Base-by-base conservation (phyloP, 2,329 filamentous ascomycete genomes). In the Bertia moriformis region DNA sequence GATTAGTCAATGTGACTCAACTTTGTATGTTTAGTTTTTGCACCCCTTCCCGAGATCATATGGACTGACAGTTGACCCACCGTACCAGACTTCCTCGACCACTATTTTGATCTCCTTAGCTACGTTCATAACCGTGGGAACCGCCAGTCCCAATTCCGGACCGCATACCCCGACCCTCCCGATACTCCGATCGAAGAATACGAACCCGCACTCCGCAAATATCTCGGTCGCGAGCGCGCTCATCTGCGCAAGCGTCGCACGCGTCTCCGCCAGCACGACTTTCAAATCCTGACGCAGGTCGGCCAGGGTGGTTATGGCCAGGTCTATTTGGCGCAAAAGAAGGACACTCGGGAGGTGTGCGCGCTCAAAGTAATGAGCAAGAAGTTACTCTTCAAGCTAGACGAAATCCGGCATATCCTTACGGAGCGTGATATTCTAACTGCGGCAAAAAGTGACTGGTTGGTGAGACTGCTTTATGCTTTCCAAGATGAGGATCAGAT, bases 321-420 rank as follows among this genome's bases (percentile, higher is more conserved):
- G 59, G 91, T 98, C 4, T 98, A 91, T 57, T 67, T 98, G 43
- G 91, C 91, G 3, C 88, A 95, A 62, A 98, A 98, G 70, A 96
- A 95, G 61, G 91, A 98, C 51, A 96, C 91, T 0, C 78, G 83
- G 39, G 91, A 98, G 60, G 89, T 98, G 42, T 98, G 91, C 59
- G 91, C 91, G 4, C 65, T 98, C 54, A 98, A 98, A 62, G 86
- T 98, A 50, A 98, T 98, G 91, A 95, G 86, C 78, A 98, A 98
- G 71, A 94, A 93, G 62, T 60, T 98, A 43, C 71, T 98, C 7
- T 96, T 95, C 72, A 98, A 98, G 66, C 69, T 98, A 39, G 91
- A 98, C 55, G 91, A 98, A 62, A 76, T 98, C 46, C 78, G 91
- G 45, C 91, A 98, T 57, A 91, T 98, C 43, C 66, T 98, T 51